Evolutionary conservation across 345 rosid species (phyloP), one percentile per base, ranked within the genome.

Genomic region (Citrus trifoliata): DNA sequence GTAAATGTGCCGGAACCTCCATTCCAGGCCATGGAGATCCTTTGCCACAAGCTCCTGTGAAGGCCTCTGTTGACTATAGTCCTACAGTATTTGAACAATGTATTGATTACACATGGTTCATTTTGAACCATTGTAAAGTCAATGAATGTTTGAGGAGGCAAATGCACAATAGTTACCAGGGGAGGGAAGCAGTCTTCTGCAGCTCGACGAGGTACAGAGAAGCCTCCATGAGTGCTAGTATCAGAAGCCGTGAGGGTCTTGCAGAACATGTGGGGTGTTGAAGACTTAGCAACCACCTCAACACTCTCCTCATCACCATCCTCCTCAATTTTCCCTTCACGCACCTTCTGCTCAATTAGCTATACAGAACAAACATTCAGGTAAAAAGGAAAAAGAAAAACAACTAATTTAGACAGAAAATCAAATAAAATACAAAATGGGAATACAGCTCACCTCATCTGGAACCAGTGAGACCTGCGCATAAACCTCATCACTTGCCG

Each of bases 101-200:
- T 37, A 28, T 7, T 5, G 7, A 53, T 21, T 21, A 74, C 0
- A 6, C 28, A 19, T 5, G 35, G 59, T 19, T 61, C 37, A 62
- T 18, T 7, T 27, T 4, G 2, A 74, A 28, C 70, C 7, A 28
- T 32, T 22, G 8, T 16, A 16, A 63, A 77, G 58, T 19, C 46
- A 76, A 28, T 59, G 51, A 8, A 46, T 6, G 68, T 22, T 40
- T 16, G 16, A 63, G 7, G 4, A 25, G 35, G 22, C 53, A 18
- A 73, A 64, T 69, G 79, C 66, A 67, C 10, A 3, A 33, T 19
- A 65, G 66, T 80, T 89, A 97, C 99, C 96, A 97, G 82, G 73
- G 99, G 98, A 76, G 98, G 98, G 86, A 97, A 97, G 88, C 99
- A 97, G 82, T 97, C 99, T 82, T 97, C 99, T 2, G 99, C 99